Evolutionary conservation across 1,139 yeast genomes (phyloP).

Genomic region (Blastobotrys raffinosifermentans): DNA sequence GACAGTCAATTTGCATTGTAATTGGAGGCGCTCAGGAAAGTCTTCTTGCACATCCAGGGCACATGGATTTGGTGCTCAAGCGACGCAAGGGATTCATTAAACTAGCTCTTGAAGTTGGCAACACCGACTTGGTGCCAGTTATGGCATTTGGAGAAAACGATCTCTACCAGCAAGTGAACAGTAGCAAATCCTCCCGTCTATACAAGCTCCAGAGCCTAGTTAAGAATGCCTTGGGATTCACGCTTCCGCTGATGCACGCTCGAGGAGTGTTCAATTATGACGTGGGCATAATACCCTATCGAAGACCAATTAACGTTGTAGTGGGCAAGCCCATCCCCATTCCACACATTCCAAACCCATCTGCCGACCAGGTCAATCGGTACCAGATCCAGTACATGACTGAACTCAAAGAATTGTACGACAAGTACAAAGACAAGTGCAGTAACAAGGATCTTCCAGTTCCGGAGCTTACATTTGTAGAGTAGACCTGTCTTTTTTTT

Average conservation of each 20-base stretch:
- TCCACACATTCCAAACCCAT: constrained; percentile 45
- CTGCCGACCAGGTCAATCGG: constrained; percentile 50
- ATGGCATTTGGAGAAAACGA: constrained; percentile 90
- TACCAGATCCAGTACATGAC: constrained; percentile 71
- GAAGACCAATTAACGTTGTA: constrained; percentile 67
- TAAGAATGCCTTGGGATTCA: constrained; percentile 68
- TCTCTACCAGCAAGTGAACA: constrained; percentile 57
- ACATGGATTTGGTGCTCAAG: constrained; percentile 59
- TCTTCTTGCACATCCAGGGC: constrained; percentile 57
- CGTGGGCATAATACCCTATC: constrained; percentile 82
- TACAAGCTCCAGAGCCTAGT: constrained; percentile 61
- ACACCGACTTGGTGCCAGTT: constrained; percentile 76
- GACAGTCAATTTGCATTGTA: constrained; percentile 77
- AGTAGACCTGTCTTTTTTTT: constrained; percentile 10
- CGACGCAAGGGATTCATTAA: constrained; percentile 86
- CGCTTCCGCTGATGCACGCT: constrained; percentile 87
- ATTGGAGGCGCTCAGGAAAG: constrained; percentile 96
- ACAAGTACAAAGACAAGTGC: constrained; percentile 59
- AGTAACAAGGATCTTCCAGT: constrained; percentile 9
- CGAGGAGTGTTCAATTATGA: constrained; percentile 90
- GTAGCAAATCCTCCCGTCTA: constrained; percentile 48
- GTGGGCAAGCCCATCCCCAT: constrained; percentile 78
- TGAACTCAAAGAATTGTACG: constrained; percentile 59
- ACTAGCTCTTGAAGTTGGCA: constrained; percentile 74
- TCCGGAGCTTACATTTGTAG: constrained; percentile 19